Conservation (phyloP, 2,329 filamentous ascomycete species). For the Lecanicillium sp. region DNA sequence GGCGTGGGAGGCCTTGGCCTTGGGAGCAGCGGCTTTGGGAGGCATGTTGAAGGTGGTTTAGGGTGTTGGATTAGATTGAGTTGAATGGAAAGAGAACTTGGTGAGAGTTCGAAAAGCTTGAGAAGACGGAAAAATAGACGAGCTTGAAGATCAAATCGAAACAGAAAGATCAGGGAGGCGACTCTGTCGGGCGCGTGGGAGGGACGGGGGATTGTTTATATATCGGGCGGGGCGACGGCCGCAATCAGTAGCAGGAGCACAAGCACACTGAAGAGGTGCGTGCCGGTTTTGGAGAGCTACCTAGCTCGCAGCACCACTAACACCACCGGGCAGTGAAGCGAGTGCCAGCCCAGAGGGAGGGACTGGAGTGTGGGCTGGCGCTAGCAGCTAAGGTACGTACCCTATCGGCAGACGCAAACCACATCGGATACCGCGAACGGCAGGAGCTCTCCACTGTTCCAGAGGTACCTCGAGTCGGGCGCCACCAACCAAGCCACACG, state of each 20-base stretch:
- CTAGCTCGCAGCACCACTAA: too few species aligned
- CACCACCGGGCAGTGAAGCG: too few species aligned
- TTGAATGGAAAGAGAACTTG: constrained; percentile 15
- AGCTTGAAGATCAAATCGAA: constrained; percentile 15
- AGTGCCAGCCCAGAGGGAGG: too few species aligned
- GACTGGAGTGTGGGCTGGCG: too few species aligned
- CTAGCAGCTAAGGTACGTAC: too few species aligned
- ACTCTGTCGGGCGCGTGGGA: constrained; percentile 44
- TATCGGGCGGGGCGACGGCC: constrained; percentile 46
- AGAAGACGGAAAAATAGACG: constrained; percentile 14
- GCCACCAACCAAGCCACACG: background rate
- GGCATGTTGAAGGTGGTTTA: constrained; percentile 37
- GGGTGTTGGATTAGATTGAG: constrained; percentile 16
- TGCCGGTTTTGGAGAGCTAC: too few species aligned
- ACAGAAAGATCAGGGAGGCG: constrained; percentile 30
- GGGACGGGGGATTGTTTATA: constrained; percentile 50
- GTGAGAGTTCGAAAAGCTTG: constrained; percentile 16
- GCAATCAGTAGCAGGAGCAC: constrained; percentile 41
- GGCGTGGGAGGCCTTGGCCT: constrained; percentile 44
- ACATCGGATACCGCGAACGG: constrained; percentile 1
- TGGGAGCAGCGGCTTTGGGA: constrained; percentile 39
- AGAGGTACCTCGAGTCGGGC: background rate
- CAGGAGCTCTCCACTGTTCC: background rate
- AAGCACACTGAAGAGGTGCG: too few species aligned
- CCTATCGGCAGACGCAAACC: too few species aligned